A percentile compares a stretch with the other conserved stretches of the same genome.
These are phyloP conservation scores for Pythium pectinolyticum DNA, from an alignment of 352 stramenopile genomes.

Conservation along the genomic window DNA sequence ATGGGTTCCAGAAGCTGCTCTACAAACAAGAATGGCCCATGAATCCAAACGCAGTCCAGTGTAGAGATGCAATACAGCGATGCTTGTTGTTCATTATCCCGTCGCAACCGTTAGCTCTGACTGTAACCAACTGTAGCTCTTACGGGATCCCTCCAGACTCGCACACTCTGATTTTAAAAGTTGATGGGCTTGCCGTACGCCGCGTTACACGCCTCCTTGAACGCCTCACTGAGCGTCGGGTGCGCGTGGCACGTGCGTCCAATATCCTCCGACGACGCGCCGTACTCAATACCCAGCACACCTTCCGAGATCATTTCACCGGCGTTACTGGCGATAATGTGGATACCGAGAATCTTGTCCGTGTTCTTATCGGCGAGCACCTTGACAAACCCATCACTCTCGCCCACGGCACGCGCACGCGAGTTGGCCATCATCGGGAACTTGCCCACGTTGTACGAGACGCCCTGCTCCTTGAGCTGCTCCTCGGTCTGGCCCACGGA, in stretches of 20 bases:
- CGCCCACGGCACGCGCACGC: constrained; percentile 92
- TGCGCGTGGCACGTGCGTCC: constrained; percentile 98
- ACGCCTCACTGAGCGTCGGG: constrained; percentile 97
- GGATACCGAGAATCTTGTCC: constrained; percentile 97
- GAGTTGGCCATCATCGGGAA: constrained; percentile 99
- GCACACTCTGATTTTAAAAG: constrained; percentile 90
- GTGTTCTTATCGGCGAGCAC: constrained; percentile 97
- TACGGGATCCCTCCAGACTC: neutral
- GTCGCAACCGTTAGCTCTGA: too few relatives aligned
- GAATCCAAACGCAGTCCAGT: too few relatives aligned
- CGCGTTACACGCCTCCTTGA: constrained; percentile 99
- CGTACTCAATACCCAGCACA: constrained; percentile 99
- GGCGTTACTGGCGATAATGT: constrained; percentile 99
- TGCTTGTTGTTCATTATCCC: too few relatives aligned
- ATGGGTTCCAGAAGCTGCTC: too few relatives aligned
- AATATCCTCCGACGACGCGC: constrained; percentile 97
- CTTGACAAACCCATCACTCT: constrained; percentile 97
- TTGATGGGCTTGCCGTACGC: constrained; percentile 99
- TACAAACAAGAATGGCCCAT: too few relatives aligned
- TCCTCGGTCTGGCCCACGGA: constrained; percentile 97
- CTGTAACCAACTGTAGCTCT: neutral
- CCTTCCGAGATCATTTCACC: constrained; percentile 99
- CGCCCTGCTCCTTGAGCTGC: constrained; percentile 94
- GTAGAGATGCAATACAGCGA: too few relatives aligned
- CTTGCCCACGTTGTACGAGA: constrained; percentile 96